These are phyloP conservation scores for Dispira parvispora DNA, from an alignment of 192 early-diverging fungal genomes.

Conservation along the genomic window DNA sequence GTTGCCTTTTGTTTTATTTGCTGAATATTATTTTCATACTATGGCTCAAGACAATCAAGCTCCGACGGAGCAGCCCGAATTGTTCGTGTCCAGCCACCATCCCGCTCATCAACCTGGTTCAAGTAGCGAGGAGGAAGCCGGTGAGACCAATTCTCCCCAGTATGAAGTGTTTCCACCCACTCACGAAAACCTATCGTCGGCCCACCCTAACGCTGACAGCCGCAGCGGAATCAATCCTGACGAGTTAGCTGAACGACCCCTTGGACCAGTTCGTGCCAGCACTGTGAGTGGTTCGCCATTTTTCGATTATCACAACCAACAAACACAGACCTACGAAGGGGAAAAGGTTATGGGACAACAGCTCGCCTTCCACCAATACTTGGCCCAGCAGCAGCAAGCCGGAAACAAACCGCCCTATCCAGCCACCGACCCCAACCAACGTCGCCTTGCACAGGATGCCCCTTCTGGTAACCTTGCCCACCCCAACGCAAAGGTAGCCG, in stretches of 20 bases:
- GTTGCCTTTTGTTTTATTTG: neutral
- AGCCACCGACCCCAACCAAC: too few relatives aligned
- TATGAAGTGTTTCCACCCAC: neutral
- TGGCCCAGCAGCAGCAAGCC: neutral
- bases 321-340: constrained; percentile 1
- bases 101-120: neutral
- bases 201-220: too few relatives aligned
- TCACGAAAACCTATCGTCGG: neutral
- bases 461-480: neutral
- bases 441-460: neutral
- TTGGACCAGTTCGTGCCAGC: neutral
- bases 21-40: neutral
- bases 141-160: neutral
- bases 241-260: too few relatives aligned
- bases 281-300: constrained; percentile 1
- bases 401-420: neutral
- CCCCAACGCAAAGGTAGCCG: neutral
- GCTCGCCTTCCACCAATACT: neutral
- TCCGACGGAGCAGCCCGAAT: neutral
- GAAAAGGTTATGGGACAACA: constrained; percentile 1
- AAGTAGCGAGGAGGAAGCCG: neutral
- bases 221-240: too few relatives aligned
- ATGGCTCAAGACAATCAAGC: neutral
- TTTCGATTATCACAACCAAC: constrained; percentile 5
- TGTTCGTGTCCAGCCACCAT: neutral